Percentiles rank a stretch among this genome's conserved stretches.
Conservation (phyloP, 352 stramenopile species). For the Phytophthora idaei region DNA sequence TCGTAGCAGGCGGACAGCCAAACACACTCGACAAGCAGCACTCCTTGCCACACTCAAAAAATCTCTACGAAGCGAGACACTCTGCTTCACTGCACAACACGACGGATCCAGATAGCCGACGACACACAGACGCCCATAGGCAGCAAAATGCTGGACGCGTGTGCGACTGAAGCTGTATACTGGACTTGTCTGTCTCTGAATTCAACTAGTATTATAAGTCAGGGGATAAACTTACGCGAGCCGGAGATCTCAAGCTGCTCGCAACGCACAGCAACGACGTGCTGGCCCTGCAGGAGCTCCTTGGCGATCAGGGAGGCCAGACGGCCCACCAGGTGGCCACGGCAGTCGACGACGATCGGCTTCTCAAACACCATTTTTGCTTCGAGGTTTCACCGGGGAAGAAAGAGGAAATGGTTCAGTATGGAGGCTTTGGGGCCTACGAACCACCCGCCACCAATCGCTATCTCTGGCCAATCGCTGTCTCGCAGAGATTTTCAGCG, state of each 20-base stretch:
- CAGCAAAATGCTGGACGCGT: slow-evolving; percentile 9
- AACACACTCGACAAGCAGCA: slow-evolving; percentile 25
- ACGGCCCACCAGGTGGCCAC: slow-evolving; percentile 98
- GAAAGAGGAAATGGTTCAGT: slow-evolving; percentile 74
- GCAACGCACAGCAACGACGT: slow-evolving; percentile 98
- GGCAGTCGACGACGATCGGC: slow-evolving; percentile 97
- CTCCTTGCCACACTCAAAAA: slow-evolving; percentile 34
- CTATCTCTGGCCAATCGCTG: slow-evolving; percentile 31
- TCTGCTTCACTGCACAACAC: slow-evolving; percentile 19
- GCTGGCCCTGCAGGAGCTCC: slow-evolving; percentile 98
- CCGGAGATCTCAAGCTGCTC: slow-evolving; percentile 99
- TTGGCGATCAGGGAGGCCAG: slow-evolving; percentile 99
- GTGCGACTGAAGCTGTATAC: background rate
- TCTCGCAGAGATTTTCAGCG: slow-evolving; percentile 11
- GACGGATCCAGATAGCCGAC: slow-evolving; percentile 2
- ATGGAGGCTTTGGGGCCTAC: background rate
- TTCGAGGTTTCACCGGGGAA: slow-evolving; percentile 49
- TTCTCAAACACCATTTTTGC: slow-evolving; percentile 94
- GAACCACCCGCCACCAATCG: slow-evolving; percentile 22
- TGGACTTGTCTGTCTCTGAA: slow-evolving; percentile 17
- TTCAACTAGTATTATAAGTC: background rate
- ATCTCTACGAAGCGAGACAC: slow-evolving; percentile 34
- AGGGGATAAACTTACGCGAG: slow-evolving; percentile 81
- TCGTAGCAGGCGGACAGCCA: slow-evolving; percentile 14
- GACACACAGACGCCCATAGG: slow-evolving; percentile 8